phyloP scores from a whole-genome alignment of 2,329 filamentous ascomycete genomes.

The Exophiala sideris region DNA sequence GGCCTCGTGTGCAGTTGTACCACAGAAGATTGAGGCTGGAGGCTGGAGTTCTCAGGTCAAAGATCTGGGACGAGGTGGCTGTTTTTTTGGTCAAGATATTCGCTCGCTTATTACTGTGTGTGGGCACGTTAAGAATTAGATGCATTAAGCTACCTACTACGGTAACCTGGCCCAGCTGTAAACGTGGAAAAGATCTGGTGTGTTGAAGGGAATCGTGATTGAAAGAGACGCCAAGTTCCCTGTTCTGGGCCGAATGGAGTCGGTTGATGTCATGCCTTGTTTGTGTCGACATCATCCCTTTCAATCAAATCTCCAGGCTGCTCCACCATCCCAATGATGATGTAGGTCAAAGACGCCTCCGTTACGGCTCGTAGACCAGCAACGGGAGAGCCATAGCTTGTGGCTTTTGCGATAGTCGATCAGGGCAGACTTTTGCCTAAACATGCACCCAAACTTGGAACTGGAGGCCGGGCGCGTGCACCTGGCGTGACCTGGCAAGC shows the following conservation, averaged over 20 bases:
- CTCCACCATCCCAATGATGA: conserved; percentile 1
- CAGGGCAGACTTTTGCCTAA: neutral
- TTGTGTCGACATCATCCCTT: conserved; percentile 2
- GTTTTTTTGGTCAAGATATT: too few species aligned
- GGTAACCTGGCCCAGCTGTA: neutral
- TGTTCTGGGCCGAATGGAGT: neutral
- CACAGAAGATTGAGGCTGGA: too few species aligned
- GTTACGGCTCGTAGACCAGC: neutral
- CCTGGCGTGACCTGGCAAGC: neutral
- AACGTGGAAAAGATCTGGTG: neutral
- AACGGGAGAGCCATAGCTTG: neutral
- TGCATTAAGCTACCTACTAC: too few species aligned
- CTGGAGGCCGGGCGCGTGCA: conserved; percentile 3
- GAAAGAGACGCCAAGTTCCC: neutral
- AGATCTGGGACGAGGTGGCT: too few species aligned
- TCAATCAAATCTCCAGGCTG: neutral
- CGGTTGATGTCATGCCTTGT: conserved; percentile 1
- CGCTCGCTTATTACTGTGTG: too few species aligned
- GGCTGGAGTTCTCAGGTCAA: too few species aligned
- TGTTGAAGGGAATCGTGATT: too few species aligned
- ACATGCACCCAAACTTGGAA: conserved; percentile 9
- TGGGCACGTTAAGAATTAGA: too few species aligned
- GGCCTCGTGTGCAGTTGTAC: too few species aligned
- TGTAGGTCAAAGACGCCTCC: neutral
- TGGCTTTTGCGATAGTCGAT: neutral